Conservation (phyloP, 225 moss, liverwort and hornwort species). For the Physcomitrellopsis africana region DNA sequence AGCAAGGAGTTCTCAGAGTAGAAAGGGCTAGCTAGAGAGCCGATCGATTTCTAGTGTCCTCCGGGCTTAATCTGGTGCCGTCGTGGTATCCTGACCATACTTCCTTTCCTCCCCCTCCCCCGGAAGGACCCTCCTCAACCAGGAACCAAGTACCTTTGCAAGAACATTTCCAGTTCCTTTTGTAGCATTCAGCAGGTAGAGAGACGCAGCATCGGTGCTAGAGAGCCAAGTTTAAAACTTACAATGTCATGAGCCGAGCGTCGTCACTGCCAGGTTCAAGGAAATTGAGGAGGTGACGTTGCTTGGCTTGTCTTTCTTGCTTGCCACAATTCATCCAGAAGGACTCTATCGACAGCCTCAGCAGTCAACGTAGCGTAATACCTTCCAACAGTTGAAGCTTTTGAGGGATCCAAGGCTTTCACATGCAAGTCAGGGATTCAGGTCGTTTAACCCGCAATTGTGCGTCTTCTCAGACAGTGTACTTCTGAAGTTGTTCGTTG, state of each 20-base stretch:
- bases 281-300: constrained; percentile 26
- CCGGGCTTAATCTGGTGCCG: constrained; percentile 25
- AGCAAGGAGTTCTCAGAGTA: constrained; percentile 37
- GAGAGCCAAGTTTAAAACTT: background rate
- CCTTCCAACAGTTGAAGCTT: background rate
- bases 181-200: background rate
- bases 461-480: constrained; percentile 6
- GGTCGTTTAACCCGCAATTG: background rate
- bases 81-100: background rate
- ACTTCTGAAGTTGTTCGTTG: constrained; percentile 2
- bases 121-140: constrained; percentile 28
- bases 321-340: constrained; percentile 27
- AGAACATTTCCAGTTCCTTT: constrained; percentile 2
- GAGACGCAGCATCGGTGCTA: background rate
- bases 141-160: constrained; percentile 24
- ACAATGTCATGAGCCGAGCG: constrained; percentile 42
- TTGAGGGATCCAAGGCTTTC: constrained; percentile 21
- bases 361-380: constrained; percentile 18
- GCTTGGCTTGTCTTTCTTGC: background rate
- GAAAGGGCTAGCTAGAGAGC: constrained; percentile 23
- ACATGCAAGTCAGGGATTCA: constrained; percentile 22
- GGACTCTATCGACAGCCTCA: background rate
- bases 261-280: constrained; percentile 8
- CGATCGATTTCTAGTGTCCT: constrained; percentile 27
- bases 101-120: too few species aligned